Evolutionary conservation across 2,329 filamentous ascomycete genomes (phyloP).

Genomic region (Aureobasidium mangrovei): DNA sequence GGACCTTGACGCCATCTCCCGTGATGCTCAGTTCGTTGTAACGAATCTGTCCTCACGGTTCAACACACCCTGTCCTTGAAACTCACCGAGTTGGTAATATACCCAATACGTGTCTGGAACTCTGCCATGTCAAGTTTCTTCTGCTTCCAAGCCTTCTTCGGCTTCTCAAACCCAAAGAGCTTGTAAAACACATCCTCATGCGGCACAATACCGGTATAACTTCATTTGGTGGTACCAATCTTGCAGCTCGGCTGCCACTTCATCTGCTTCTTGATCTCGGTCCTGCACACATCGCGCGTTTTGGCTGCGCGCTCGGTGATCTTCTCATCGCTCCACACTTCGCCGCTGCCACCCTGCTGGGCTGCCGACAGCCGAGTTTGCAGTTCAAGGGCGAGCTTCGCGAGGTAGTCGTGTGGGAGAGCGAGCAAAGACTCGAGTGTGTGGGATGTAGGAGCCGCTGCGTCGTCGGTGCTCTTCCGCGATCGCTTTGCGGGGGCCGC

Average conservation of each 20-base stretch:
- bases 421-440: background rate
- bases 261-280: slow-evolving; percentile 1
- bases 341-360: background rate
- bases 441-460: background rate
- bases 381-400: background rate
- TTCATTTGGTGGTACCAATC: background rate
- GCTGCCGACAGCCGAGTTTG: background rate
- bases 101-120: background rate
- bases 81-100: background rate
- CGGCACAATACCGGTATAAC: background rate
- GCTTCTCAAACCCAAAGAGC: slow-evolving; percentile 1
- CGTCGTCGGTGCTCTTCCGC: background rate
- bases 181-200: slow-evolving; percentile 2
- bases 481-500: background rate
- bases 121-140: background rate
- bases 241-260: slow-evolving; percentile 2
- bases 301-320: background rate
- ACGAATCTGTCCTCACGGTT: background rate
- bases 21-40: background rate
- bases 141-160: slow-evolving; percentile 3
- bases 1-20: background rate
- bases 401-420: background rate
- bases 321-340: background rate
- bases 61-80: background rate
- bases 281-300: background rate